Base-by-base conservation (phyloP, 805 yeast species). In the Pichia kluyveri region DNA sequence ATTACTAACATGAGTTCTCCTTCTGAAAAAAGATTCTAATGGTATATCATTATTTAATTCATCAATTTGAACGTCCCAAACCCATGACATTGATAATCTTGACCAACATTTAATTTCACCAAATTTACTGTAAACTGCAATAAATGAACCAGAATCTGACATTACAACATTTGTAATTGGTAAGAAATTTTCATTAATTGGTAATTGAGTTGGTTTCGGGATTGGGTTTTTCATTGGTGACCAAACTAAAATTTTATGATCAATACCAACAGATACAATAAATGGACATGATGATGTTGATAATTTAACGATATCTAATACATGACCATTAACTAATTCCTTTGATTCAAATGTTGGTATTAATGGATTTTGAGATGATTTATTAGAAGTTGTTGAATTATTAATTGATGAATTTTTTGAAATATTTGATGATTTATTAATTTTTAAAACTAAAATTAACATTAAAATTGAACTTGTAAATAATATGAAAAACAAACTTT, bases 181-280 rank as follows among this genome's bases (percentile, higher is more conserved):
- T 80, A 86, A 76, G 43, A 76, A 68, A 38, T 73, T 71, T 4
- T 69, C 60, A 10, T 67, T 59, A 7, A 67, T 59, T 19, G 75
- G 75, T 28, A 73, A 57, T 42, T 66, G 70, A 1, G 73, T 68
- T 8, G 79, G 80, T 26, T 57, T 51, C 45, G 73, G 82, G 44
- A 66, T 61, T 39, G 71, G 85, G 19, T 59, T 62, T 1, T 70
- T 63, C 47, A 80, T 59, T 4, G 89, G 89, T 0, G 86, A 82
- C 95, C 95, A 86, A 11, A 86, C 77, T 32, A 79, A 61, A 5
- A 86, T 72, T 50, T 73, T 76, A 55, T 83, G 89, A 56, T 86
- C 95, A 58, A 87, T 67, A 5, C 90, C 91, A 28, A 83, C 74
- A 1, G 85, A 73, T 0, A 86, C 79, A 26, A 85, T 71, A 56